These are phyloP conservation scores for Hortiboletus rubellus DNA, from an alignment of 1,284 basidiomycete genomes.

Conservation along the genomic window DNA sequence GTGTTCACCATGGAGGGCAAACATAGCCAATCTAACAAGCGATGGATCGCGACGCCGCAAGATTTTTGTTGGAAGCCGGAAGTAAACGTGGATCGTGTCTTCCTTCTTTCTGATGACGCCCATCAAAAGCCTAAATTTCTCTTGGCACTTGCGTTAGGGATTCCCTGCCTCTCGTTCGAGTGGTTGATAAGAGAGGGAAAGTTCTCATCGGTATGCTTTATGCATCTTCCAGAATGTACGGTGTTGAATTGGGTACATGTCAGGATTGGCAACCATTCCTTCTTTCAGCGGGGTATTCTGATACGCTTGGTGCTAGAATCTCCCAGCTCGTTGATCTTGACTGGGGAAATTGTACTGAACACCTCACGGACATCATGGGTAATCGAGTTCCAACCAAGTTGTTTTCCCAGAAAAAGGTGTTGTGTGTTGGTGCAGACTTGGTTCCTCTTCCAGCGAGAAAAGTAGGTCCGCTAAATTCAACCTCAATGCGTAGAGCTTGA, in stretches of 20 bases:
- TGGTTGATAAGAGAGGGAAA: slow-evolving; percentile 53
- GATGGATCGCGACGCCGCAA: slow-evolving; percentile 51
- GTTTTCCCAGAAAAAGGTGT: slow-evolving; percentile 50
- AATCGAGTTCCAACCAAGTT: slow-evolving; percentile 58
- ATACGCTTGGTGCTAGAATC: slow-evolving; percentile 48
- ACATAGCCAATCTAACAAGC: slow-evolving; percentile 42
- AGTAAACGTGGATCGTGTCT: slow-evolving; percentile 53
- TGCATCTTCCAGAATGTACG: neutral
- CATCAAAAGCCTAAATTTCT: slow-evolving; percentile 78
- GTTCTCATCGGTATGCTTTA: slow-evolving; percentile 27
- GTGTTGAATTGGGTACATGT: slow-evolving; percentile 5
- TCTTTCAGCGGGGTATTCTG: slow-evolving; percentile 67
- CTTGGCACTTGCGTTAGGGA: slow-evolving; percentile 78
- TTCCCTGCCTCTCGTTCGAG: slow-evolving; percentile 73
- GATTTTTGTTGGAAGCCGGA: slow-evolving; percentile 49
- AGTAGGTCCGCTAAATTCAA: slow-evolving; percentile 28
- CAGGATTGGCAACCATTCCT: slow-evolving; percentile 66
- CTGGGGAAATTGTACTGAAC: slow-evolving; percentile 61
- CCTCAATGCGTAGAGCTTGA: neutral
- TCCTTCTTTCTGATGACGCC: slow-evolving; percentile 65
- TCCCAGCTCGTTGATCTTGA: slow-evolving; percentile 72
- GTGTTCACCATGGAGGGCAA: slow-evolving; percentile 62
- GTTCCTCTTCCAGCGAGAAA: slow-evolving; percentile 45
- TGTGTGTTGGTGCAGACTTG: slow-evolving; percentile 57
- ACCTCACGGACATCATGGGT: slow-evolving; percentile 56